phyloP scores from a whole-genome alignment of 208 protist genomes.

The Tritrichomonas musculus region DNA sequence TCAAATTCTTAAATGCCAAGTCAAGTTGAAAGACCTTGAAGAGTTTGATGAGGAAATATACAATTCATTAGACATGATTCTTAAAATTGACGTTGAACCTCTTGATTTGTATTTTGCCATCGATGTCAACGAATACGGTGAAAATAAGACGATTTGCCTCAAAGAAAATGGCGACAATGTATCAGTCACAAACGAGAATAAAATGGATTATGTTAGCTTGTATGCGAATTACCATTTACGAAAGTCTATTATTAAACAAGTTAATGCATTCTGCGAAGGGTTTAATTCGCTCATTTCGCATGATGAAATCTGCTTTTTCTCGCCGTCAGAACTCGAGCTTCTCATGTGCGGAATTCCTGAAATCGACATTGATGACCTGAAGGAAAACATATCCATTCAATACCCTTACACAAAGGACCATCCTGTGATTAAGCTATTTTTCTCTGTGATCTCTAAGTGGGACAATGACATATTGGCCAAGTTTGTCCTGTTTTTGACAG shows the following conservation, averaged over 20 bases:
- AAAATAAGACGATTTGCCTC: slow-evolving; percentile 73
- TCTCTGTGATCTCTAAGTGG: too few relatives aligned
- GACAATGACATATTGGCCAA: too few relatives aligned
- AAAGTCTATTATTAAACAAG: slow-evolving; percentile 76
- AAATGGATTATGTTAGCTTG: slow-evolving; percentile 85
- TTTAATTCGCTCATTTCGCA: slow-evolving; percentile 88
- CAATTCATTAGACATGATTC: slow-evolving; percentile 78
- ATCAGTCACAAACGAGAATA: slow-evolving; percentile 85
- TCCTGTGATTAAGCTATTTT: too few relatives aligned
- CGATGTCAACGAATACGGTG: slow-evolving; percentile 81
- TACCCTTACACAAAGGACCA: too few relatives aligned
- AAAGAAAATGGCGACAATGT: slow-evolving; percentile 74
- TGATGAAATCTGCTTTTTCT: slow-evolving; percentile 71
- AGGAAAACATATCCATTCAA: too few relatives aligned
- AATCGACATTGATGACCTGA: too few relatives aligned
- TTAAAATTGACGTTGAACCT: slow-evolving; percentile 73
- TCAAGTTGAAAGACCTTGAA: slow-evolving; percentile 82
- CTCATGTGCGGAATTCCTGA: too few relatives aligned
- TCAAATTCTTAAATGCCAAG: slow-evolving; percentile 81
- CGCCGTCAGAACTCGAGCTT: too few relatives aligned
- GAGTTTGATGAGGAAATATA: slow-evolving; percentile 84
- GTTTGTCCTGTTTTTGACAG: too few relatives aligned
- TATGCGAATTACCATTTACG: slow-evolving; percentile 80
- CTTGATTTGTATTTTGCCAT: slow-evolving; percentile 80
- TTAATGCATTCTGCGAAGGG: slow-evolving; percentile 80